Evolutionary conservation across 83 land plant genomes (phyloP).

Genomic region (Diphasiastrum complanatum): DNA sequence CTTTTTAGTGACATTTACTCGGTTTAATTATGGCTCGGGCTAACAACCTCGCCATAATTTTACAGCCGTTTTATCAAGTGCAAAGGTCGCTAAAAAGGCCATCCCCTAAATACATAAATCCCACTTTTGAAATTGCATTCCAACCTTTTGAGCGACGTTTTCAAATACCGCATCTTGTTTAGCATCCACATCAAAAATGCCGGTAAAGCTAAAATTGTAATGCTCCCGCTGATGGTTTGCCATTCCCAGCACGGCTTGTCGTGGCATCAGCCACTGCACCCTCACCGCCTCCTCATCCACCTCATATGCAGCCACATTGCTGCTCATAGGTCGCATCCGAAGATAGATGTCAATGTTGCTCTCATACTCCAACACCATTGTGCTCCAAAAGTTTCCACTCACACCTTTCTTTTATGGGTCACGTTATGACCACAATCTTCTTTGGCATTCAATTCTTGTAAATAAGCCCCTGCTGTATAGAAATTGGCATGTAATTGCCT

Average conservation of each 20-base stretch:
- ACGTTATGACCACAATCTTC: no score
- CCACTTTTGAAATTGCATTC: neutral
- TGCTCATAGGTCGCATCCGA: slow-evolving; percentile 28
- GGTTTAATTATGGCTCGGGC: no score
- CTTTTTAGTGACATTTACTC: neutral
- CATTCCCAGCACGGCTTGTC: slow-evolving; percentile 29
- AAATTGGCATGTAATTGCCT: no score
- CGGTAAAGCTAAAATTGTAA: slow-evolving; percentile 30
- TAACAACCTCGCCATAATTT: no score
- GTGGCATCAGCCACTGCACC: slow-evolving; percentile 30
- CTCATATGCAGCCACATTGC: slow-evolving; percentile 18
- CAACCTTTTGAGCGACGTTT: slow-evolving; percentile 36
- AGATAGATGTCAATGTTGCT: slow-evolving; percentile 32
- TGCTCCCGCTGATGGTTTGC: slow-evolving; percentile 35
- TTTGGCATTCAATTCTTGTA: no score
- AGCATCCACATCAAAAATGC: slow-evolving; percentile 29
- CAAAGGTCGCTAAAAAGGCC: no score
- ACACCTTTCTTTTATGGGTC: no score
- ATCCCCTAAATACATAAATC: neutral
- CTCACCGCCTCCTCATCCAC: slow-evolving; percentile 28
- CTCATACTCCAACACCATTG: slow-evolving; percentile 18
- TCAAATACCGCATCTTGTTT: slow-evolving; percentile 38
- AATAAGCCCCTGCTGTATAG: no score
- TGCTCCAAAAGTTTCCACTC: no score
- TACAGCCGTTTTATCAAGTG: no score